Evolutionary conservation across 2,329 filamentous ascomycete species (phyloP), one percentile per base, ranked within the genome.

Genomic region (Zalaria sp.): DNA sequence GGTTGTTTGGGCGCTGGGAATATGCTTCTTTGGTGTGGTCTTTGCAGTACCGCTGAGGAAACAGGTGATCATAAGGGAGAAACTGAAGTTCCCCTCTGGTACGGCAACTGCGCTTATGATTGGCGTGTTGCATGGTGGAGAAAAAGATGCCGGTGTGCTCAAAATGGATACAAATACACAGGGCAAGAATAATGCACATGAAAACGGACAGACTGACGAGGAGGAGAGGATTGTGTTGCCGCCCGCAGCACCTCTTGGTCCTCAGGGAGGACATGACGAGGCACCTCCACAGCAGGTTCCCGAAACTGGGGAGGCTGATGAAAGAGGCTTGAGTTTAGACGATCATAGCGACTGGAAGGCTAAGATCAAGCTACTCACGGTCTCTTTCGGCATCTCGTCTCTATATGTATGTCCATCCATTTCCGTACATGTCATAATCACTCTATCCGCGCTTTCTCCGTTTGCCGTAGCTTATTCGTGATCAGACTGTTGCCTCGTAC

Each of bases 91-190:
- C 52, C 91, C 91, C 0, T 93, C 85, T 53, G 91, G 91, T 1
- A 96, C 93, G 42, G 93, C 91, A 38, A 96, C 91, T 2, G 91
- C 91, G 0, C 73, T 96, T 18, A 80, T 98, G 67, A 95, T 98
- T 49, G 79, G 79, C 3, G 85, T 96, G 2, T 66, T 98, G 7
- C 89, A 96, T 60, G 85, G 86, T 11, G 64, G 64, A 8, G 54
- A 57, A 39, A 57, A 59, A 48, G 57, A 55, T 26, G 56, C 52
- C 26, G 53, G 42, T 5, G 50, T 62, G 27, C 49, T 59, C 4
- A 49, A 63, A 3, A 67, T 69, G 37, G 65, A 67, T 43, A 40
- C n/a, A 34, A 39, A 43, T 46, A 37, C 43, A 51, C 39, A 32
- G 35, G 47, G 38, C 40, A 42, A 39, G 34, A 48, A 51, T 39